Base-by-base conservation (phyloP, 2,329 filamentous ascomycete species). In the Penicillium sp. region DNA sequence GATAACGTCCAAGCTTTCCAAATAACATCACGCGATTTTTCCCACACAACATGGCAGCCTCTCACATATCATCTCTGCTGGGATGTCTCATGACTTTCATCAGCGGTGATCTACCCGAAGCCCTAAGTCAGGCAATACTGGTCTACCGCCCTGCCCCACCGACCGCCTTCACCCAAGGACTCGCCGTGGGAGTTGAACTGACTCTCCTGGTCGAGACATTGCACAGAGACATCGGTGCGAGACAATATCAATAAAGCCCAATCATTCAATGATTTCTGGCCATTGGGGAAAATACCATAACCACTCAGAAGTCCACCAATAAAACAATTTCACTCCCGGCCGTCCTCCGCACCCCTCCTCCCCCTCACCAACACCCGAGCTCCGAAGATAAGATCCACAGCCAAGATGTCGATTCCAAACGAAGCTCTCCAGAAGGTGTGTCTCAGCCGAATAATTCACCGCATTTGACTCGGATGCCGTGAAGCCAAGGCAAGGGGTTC, bases 351-450 rank as follows among this genome's bases (percentile, higher is more conserved):
- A 44, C 47, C 47, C 47, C 46, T 49, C 47, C 35, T 49, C 46
- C 47, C 47, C 47, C 47, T 49, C 47, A 49, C 46, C 47, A 39
- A 34, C 31, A 42, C 25, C n/a, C 37, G 45, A 48, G 41, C 51
- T 46, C 40, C 49, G 28, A 53, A 52, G 10, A 34, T 41, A 29
- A 45, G 42, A 38, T 35, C 19, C 42, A 47, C 19, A 41, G 30
- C 49, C 61, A 80, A 63, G 43, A 96, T 97, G 92, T 89, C 92
- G 46, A 93, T 97, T 62, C 86, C 91, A 46, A 95, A 95, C 65
- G 89, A 95, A 75, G 90, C 91, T 51, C 77, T 97, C 57, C 88
- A 95, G 70, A 95, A 96, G 86, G 92, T 92, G 67, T 54, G 72
- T 39, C 16, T 19, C 5, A 3, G 1, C 13, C n/a, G 14, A 3